Evolutionary conservation across 2,329 filamentous ascomycete species (phyloP), one percentile per base, ranked within the genome.

Genomic region (Penicillium sp.): DNA sequence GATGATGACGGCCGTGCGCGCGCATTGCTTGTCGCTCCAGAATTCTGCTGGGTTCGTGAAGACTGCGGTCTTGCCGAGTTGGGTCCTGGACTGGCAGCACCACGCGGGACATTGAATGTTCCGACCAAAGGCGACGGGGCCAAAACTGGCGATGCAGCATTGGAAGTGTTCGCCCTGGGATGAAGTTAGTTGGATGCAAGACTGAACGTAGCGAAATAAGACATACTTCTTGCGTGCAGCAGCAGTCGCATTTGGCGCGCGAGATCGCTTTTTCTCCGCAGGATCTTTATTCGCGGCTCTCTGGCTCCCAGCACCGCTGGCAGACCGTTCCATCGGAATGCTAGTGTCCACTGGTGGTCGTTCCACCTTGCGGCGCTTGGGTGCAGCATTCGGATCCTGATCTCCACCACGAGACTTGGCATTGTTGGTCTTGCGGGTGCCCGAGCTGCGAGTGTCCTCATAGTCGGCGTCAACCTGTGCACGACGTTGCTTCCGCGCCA

Each of bases 331-430:
- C 74, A 76, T 75, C 7, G 69, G 66, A 19, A 69, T 56, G 16
- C 60, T 64, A 13, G 67, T 61, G 8, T 74, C 70, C 7, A 70
- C 66, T 7, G 68, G 39, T 14, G 80, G 74, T 55, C 90, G 90
- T 64, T 96, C 91, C 2, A 90, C 85, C 74, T 92, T 95, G 61
- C 91, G 86, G 66, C 90, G 83, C 76, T 96, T 96, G 19, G 79
- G 76, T 58, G 65, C 57, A 38, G 62, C 55, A 38, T 35, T 51
- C 16, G 58, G 57, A 27, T 61, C 72, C 41, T 61, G 58, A 18
- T 61, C 67, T n/a, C 52, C 61, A 59, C 65, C 62, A 51, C 73
- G 65, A 58, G 80, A 73, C 69, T 88, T 86, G 51, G 81, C 72
- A 56, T 76, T 56, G 63, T 74, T 56, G 61, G 76, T 90, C 77